Evolutionary conservation across 164 flowering plant genomes (phyloP).

Genomic region (Vitis rotundifolia): DNA sequence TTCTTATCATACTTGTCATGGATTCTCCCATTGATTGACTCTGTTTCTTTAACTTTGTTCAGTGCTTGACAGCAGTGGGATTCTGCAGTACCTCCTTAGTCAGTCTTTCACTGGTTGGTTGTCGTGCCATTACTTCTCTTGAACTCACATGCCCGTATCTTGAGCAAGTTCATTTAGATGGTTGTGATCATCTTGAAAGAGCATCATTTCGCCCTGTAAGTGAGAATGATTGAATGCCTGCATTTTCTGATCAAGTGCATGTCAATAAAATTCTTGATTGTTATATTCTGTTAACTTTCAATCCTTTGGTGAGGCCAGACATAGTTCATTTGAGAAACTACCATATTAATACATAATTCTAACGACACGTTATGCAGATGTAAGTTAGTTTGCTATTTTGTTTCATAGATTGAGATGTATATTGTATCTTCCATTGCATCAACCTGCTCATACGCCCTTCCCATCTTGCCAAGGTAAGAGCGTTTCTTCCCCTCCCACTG

Average conservation of each 20-base stretch:
- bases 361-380: no score
- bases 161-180: conserved; percentile 77
- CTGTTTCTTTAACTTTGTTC: conserved; percentile 24
- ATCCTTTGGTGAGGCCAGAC: background rate
- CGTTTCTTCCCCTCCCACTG: no score
- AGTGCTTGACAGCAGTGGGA: conserved; percentile 76
- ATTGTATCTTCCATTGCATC: no score
- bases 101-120: conserved; percentile 85
- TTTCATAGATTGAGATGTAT: no score
- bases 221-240: conserved; percentile 7
- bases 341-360: no score
- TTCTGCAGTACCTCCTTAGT: conserved; percentile 69
- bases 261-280: background rate
- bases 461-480: no score
- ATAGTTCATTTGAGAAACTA: background rate
- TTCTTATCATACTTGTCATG: background rate
- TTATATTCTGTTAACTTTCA: background rate
- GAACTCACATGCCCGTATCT: conserved; percentile 76
- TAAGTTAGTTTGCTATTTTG: no score
- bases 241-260: background rate
- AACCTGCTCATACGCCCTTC: no score
- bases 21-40: conserved; percentile 7
- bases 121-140: conserved; percentile 75
- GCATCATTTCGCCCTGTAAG: conserved; percentile 90
- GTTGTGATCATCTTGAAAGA: conserved; percentile 93